Conservation (phyloP, 495 filamentous ascomycete genomes). For the Podospora fimiseda region DNA sequence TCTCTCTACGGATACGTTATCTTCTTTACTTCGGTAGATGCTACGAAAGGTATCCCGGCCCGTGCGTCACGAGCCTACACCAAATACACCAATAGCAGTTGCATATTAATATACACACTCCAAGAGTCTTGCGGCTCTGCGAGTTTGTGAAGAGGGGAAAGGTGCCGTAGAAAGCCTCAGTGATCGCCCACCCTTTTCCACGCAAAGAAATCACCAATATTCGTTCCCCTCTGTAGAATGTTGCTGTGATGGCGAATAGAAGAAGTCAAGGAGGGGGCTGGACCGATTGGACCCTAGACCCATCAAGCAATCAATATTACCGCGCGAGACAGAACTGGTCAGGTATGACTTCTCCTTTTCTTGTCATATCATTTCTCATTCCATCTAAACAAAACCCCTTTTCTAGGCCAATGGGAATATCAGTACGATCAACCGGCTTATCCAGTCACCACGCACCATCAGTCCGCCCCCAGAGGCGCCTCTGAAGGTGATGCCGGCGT, state of each 20-base stretch:
- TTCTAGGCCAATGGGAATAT: slow-evolving; percentile 9
- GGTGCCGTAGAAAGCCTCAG: not conserved
- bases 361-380: slow-evolving; percentile 1
- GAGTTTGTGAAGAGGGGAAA: not conserved
- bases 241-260: slow-evolving; percentile 17
- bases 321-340: slow-evolving; percentile 4
- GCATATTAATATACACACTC: slow-evolving; percentile 25
- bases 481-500: too few species aligned
- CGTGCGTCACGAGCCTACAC: slow-evolving; percentile 21
- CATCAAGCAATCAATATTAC: not conserved
- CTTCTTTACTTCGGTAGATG: slow-evolving; percentile 12
- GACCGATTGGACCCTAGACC: slow-evolving; percentile 12
- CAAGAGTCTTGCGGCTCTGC: slow-evolving; percentile 20
- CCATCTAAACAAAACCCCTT: too few species aligned
- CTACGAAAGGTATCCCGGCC: slow-evolving; percentile 20
- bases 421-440: not conserved
- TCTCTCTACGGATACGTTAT: slow-evolving; percentile 8
- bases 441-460: not conserved
- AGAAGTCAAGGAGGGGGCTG: slow-evolving; percentile 5
- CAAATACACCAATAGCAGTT: slow-evolving; percentile 23
- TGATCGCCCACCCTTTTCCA: not conserved
- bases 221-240: not conserved
- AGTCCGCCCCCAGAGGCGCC: slow-evolving; percentile 7
- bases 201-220: slow-evolving; percentile 13
- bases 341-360: slow-evolving; percentile 7